Conservation (phyloP, 73 alveolate genomes). For the Symbiodinium pilosum region DNA sequence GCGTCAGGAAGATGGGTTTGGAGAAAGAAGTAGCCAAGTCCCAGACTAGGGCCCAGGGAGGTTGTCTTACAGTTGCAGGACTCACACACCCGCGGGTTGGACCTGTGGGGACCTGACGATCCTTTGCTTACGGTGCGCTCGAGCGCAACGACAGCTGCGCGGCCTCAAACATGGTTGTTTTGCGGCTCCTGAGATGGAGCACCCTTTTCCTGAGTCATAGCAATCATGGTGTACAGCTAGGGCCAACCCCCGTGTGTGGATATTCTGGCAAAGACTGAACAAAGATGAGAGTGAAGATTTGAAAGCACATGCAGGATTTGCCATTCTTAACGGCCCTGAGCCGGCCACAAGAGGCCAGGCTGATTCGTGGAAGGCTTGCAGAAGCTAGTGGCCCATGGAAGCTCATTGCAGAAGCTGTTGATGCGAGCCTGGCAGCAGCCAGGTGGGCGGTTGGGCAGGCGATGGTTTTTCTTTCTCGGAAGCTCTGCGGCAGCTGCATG, state of each 20-base stretch:
- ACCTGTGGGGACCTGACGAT: background rate
- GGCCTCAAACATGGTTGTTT: background rate
- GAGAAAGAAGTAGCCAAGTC: background rate
- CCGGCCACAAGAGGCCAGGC: background rate
- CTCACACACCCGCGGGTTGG: background rate
- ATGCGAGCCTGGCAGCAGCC: too few relatives aligned
- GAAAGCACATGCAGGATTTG: background rate
- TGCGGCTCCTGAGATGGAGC: background rate
- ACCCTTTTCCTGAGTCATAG: background rate
- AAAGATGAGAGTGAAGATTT: background rate
- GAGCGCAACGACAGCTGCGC: background rate
- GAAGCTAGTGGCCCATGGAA: too few relatives aligned
- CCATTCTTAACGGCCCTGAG: background rate
- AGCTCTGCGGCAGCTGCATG: too few relatives aligned
- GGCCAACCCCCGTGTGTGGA: background rate
- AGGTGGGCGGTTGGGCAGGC: too few relatives aligned
- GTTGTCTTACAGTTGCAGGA: too few relatives aligned
- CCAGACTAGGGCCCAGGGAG: too few relatives aligned
- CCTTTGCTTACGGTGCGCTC: background rate
- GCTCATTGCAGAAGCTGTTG: too few relatives aligned
- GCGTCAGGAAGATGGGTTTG: background rate
- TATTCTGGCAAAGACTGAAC: background rate
- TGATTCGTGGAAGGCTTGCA: too few relatives aligned
- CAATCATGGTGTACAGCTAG: background rate
- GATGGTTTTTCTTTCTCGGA: too few relatives aligned